phyloP scores from a whole-genome alignment of 1,284 basidiomycete species.

The Austropuccinia psidii region DNA sequence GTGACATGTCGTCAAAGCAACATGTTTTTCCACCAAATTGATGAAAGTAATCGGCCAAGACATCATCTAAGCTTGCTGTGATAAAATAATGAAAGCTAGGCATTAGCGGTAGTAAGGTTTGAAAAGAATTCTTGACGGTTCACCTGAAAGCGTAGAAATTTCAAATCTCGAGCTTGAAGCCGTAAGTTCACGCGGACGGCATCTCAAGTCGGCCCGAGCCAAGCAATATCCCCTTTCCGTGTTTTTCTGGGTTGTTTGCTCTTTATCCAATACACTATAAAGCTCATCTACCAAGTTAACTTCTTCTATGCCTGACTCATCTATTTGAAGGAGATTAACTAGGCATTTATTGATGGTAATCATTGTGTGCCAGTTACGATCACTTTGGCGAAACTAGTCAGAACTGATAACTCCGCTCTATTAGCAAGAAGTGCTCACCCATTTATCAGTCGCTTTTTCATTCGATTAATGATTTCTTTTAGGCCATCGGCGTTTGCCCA shows the following conservation, averaged over 20 bases:
- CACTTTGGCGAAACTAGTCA: neutral
- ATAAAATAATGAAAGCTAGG: constrained; percentile 16
- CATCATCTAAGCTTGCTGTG: constrained; percentile 51
- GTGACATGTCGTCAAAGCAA: constrained; percentile 72
- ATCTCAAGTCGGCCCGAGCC: constrained; percentile 23
- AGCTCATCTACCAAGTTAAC: neutral
- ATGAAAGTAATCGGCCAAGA: constrained; percentile 58
- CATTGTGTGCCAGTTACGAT: constrained; percentile 32
- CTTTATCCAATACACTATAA: neutral
- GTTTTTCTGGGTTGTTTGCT: neutral
- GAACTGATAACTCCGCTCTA: neutral
- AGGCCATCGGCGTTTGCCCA: constrained; percentile 24
- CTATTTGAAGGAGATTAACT: neutral
- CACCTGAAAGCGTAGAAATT: constrained; percentile 11
- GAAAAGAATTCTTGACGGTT: neutral
- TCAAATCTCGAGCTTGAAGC: neutral
- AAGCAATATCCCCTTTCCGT: constrained; percentile 22
- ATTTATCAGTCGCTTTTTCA: neutral
- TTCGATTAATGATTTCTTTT: neutral
- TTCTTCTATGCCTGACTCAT: neutral
- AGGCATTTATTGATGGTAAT: constrained; percentile 17
- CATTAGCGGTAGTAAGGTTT: neutral
- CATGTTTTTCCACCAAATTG: constrained; percentile 69
- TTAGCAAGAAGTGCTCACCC: neutral
- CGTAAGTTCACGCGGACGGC: neutral